Evolutionary conservation across 129 eudicot species (phyloP).

Genomic region (Ambrosia trifida): DNA sequence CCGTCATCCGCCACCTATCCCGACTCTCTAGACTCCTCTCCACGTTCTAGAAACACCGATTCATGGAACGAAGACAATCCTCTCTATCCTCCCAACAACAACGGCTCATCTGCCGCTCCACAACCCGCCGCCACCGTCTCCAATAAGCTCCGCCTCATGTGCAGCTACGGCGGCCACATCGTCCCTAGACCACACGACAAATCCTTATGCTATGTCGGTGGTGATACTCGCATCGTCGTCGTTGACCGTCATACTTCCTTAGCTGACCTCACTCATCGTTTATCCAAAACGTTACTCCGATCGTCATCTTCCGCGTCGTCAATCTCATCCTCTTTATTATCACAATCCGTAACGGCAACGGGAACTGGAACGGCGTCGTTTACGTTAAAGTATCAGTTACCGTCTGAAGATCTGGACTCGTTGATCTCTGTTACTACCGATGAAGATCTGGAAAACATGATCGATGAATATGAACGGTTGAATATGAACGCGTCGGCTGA

Average conservation of each 20-base stretch:
- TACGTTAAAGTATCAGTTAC: constrained; percentile 61
- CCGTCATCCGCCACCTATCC: constrained; percentile 31
- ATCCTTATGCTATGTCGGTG: constrained; percentile 47
- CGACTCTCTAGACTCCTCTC: constrained; percentile 58
- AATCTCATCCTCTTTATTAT: neutral
- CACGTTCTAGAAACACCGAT: constrained; percentile 46
- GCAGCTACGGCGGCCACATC: constrained; percentile 57
- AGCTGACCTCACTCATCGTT: constrained; percentile 31
- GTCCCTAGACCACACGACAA: constrained; percentile 57
- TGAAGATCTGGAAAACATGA: constrained; percentile 36
- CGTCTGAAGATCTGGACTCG: constrained; percentile 66
- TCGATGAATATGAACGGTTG: constrained; percentile 65
- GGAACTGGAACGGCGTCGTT: constrained; percentile 38
- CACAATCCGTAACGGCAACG: too few species aligned
- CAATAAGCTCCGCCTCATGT: constrained; percentile 47
- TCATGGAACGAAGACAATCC: constrained; percentile 59
- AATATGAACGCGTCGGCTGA: constrained; percentile 24
- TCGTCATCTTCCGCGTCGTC: constrained; percentile 23
- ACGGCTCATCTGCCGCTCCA: constrained; percentile 25
- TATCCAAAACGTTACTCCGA: constrained; percentile 38
- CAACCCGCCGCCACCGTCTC: constrained; percentile 18
- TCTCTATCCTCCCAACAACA: constrained; percentile 24
- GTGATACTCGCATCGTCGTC: constrained; percentile 53
- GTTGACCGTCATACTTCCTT: constrained; percentile 44
- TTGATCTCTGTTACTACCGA: constrained; percentile 55